Percentiles rank a stretch among this genome's conserved stretches.
Conservation (phyloP, 1,139 yeast genomes). For the Suhomyces taliae region DNA sequence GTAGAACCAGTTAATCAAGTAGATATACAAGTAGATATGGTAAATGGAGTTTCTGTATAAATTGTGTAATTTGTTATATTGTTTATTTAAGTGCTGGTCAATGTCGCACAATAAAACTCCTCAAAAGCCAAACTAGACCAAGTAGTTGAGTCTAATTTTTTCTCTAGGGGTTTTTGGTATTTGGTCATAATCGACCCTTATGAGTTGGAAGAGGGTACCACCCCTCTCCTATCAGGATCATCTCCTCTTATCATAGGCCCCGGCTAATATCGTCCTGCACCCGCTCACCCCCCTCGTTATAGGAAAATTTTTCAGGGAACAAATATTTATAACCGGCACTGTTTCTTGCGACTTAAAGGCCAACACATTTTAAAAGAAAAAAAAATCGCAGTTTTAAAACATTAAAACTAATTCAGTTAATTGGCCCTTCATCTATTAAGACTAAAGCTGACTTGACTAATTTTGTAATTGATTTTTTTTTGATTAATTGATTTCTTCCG, state of each 20-base stretch:
- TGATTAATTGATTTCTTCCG: not conserved
- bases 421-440: not conserved
- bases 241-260: not conserved
- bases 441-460: not conserved
- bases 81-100: too few relatives aligned
- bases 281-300: constrained; percentile 5
- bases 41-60: too few relatives aligned
- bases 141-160: too few relatives aligned
- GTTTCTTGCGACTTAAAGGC: constrained; percentile 2
- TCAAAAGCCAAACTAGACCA: too few relatives aligned
- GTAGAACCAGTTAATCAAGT: too few relatives aligned
- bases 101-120: too few relatives aligned
- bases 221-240: not conserved
- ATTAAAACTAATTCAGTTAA: too few relatives aligned
- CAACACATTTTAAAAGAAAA: not conserved
- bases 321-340: constrained; percentile 9
- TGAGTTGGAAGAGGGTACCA: not conserved
- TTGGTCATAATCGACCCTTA: too few relatives aligned
- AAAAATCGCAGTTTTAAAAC: too few relatives aligned
- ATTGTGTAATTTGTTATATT: too few relatives aligned
- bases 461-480: not conserved
- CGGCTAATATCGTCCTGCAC: constrained; percentile 7
- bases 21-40: too few relatives aligned
- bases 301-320: constrained; percentile 10
- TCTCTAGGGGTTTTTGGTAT: too few relatives aligned